A percentile compares a stretch with the other conserved stretches of the same genome.
phyloP scores from a whole-genome alignment of 164 flowering plant species.

The Echeveria elegans region DNA sequence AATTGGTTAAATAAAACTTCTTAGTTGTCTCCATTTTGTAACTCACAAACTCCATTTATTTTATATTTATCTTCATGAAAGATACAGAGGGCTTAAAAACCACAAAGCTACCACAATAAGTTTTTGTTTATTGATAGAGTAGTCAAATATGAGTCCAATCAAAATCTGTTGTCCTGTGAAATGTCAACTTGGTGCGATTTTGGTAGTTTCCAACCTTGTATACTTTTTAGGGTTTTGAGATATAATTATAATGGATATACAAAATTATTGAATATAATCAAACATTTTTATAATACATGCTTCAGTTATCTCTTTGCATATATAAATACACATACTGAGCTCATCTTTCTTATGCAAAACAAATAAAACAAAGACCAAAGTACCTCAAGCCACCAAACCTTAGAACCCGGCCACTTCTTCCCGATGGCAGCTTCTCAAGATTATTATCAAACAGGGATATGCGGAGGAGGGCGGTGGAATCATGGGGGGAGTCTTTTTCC shows the following conservation, averaged over 20 bases:
- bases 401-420: not conserved
- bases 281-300: not conserved
- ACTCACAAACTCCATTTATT: no score
- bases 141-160: not conserved
- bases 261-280: not conserved
- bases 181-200: not conserved
- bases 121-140: not conserved
- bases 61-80: no score
- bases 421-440: constrained; percentile 42
- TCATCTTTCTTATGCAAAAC: not conserved
- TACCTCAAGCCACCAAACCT: not conserved
- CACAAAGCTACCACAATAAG: no score
- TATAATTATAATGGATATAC: not conserved
- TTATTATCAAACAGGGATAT: constrained; percentile 31
- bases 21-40: no score
- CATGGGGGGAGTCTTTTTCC: constrained; percentile 25
- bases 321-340: constrained; percentile 5
- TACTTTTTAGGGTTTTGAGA: not conserved
- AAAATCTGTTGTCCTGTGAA: not conserved
- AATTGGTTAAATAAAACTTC: no score
- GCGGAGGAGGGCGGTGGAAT: constrained; percentile 60
- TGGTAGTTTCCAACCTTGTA: not conserved
- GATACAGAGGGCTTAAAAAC: no score
- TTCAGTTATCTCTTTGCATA: not conserved
- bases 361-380: not conserved